Evolutionary conservation across 208 protist genomes (phyloP).

Genomic region (Borovskyia barvae): DNA sequence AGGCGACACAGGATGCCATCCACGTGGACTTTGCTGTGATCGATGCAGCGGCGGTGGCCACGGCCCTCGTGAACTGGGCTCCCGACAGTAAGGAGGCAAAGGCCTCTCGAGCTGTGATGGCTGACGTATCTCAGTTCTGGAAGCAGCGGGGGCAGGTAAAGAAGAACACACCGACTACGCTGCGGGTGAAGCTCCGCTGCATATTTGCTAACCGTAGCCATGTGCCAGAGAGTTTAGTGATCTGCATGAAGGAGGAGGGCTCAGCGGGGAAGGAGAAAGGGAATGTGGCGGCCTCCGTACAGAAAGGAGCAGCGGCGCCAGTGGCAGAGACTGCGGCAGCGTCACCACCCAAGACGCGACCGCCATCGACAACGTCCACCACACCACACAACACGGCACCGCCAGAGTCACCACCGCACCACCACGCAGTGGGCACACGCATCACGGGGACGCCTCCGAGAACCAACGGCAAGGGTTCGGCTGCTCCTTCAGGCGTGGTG

Average conservation of each 20-base stretch:
- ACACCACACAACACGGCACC: conserved; percentile 24
- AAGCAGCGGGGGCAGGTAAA: conserved; percentile 41
- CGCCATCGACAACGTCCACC: conserved; percentile 25
- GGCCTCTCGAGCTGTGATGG: conserved; percentile 11
- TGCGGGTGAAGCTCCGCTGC: conserved; percentile 42
- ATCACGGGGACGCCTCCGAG: not conserved
- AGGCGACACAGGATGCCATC: conserved; percentile 63
- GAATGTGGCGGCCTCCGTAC: no score
- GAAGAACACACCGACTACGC: conserved; percentile 11
- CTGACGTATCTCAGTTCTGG: conserved; percentile 63
- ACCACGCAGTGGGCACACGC: conserved; percentile 6
- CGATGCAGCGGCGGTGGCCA: conserved; percentile 3
- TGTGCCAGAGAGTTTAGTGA: conserved; percentile 49
- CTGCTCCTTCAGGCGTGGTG: not conserved
- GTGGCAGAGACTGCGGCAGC: conserved; percentile 4
- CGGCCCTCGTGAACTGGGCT: conserved; percentile 4
- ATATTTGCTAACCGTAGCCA: conserved; percentile 40
- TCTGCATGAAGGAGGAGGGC: conserved; percentile 38
- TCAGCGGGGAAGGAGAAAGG: not conserved
- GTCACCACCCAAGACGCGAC: conserved; percentile 21
- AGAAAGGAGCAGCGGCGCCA: conserved; percentile 7
- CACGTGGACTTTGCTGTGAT: conserved; percentile 81
- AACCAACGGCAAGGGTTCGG: not conserved
- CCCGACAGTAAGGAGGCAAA: conserved; percentile 17
- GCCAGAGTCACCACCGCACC: conserved; percentile 24